These are phyloP conservation scores for Psilocybe cubensis DNA, from an alignment of 768 basidiomycete species.

Conservation along the genomic window DNA sequence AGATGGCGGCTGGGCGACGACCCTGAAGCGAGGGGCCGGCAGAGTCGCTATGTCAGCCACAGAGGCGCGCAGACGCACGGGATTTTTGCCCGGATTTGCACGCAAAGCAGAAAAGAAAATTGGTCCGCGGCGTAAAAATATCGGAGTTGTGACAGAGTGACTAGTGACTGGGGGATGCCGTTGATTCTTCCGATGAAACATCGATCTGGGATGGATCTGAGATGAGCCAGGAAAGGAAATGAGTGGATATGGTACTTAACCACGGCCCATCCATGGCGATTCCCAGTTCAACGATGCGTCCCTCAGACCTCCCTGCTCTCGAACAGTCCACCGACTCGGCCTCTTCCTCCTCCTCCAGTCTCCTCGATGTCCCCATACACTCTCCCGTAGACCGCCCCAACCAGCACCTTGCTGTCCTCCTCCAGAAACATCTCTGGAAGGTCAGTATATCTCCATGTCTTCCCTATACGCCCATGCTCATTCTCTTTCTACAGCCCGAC, in stretches of 20 bases:
- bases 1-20: background rate
- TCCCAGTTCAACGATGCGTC: constrained; percentile 12
- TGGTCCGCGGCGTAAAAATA: constrained; percentile 12
- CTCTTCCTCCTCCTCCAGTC: constrained; percentile 34
- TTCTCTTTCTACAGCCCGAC: constrained; percentile 54
- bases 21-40: no score
- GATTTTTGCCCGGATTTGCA: constrained; percentile 14
- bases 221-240: constrained; percentile 10
- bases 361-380: constrained; percentile 22
- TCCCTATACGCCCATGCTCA: constrained; percentile 18
- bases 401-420: constrained; percentile 79
- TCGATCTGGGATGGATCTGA: constrained; percentile 20
- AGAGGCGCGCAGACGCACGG: background rate
- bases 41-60: no score
- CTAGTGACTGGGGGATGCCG: constrained; percentile 19
- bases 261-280: background rate
- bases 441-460: constrained; percentile 32
- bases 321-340: constrained; percentile 28
- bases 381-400: constrained; percentile 45
- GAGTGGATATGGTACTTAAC: constrained; percentile 19
- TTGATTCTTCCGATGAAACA: constrained; percentile 20
- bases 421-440: constrained; percentile 78
- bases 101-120: background rate
- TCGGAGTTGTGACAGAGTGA: constrained; percentile 11
- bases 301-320: constrained; percentile 17